Evolutionary conservation across 345 rosid genomes (phyloP).

Genomic region (Microthlaspi erraticum): DNA sequence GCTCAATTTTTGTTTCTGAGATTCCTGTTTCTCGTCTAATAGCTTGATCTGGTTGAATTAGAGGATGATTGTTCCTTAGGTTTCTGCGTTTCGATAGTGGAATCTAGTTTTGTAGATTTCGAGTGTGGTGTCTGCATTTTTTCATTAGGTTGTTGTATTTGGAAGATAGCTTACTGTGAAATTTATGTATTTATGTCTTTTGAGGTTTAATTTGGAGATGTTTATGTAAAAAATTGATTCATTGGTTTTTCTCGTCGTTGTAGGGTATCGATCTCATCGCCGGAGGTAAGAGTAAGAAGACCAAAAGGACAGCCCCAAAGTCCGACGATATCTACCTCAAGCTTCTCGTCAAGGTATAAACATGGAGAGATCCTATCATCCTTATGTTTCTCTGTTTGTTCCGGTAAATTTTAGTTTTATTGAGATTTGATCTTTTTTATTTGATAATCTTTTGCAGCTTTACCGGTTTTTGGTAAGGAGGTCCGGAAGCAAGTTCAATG

Average conservation of each 20-base stretch:
- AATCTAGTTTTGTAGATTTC: conserved; percentile 11
- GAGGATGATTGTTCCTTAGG: neutral
- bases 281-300: conserved; percentile 95
- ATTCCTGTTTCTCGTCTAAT: neutral
- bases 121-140: neutral
- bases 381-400: neutral
- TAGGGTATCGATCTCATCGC: conserved; percentile 95
- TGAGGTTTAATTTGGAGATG: neutral
- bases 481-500: conserved; percentile 87
- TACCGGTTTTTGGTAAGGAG: conserved; percentile 92
- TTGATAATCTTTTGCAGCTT: conserved; percentile 46
- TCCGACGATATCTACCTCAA: conserved; percentile 94
- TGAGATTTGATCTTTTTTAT: neutral
- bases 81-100: neutral
- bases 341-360: conserved; percentile 85
- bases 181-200: neutral
- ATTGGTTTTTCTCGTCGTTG: neutral
- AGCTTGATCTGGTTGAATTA: conserved; percentile 10
- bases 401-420: neutral
- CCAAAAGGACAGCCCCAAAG: conserved; percentile 82
- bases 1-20: neutral
- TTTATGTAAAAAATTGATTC: too few relatives aligned
- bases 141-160: neutral
- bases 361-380: neutral
- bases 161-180: neutral